phyloP scores from a whole-genome alignment of 2,329 filamentous ascomycete genomes.

The Sporothrix brasiliensis region DNA sequence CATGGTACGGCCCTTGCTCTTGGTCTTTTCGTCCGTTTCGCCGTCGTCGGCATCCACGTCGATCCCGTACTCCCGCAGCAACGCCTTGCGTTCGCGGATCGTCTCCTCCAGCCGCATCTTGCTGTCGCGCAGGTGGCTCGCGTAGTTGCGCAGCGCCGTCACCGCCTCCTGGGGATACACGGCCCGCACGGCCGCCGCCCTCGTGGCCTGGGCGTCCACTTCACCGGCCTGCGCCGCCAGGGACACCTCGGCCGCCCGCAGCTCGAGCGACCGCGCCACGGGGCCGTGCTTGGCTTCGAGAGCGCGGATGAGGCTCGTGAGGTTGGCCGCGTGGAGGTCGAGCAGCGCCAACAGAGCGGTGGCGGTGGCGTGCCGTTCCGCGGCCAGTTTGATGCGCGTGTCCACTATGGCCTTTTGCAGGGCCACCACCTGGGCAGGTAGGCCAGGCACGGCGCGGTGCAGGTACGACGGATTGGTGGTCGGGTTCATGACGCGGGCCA shows the following conservation, averaged over 20 bases:
- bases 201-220: conserved; percentile 44
- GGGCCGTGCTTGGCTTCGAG: conserved; percentile 60
- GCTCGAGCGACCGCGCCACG: conserved; percentile 54
- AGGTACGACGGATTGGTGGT: conserved; percentile 58
- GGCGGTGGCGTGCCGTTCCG: conserved; percentile 47
- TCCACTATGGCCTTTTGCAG: conserved; percentile 44
- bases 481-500: conserved; percentile 55
- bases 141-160: conserved; percentile 52
- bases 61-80: conserved; percentile 57
- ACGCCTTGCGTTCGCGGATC: conserved; percentile 46
- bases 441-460: conserved; percentile 58
- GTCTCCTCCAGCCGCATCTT: conserved; percentile 51
- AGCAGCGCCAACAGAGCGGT: conserved; percentile 47
- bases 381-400: conserved; percentile 44
- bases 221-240: conserved; percentile 50
- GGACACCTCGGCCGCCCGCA: conserved; percentile 52
- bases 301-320: conserved; percentile 51
- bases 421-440: conserved; percentile 48
- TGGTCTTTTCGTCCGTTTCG: conserved; percentile 37
- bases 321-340: conserved; percentile 44
- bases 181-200: conserved; percentile 44
- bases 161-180: conserved; percentile 52
- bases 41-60: conserved; percentile 43
- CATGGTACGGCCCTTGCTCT: conserved; percentile 53
- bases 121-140: conserved; percentile 54